Conservation (phyloP, 2,329 filamentous ascomycete genomes). For the Neofusicoccum kwambonambiense region DNA sequence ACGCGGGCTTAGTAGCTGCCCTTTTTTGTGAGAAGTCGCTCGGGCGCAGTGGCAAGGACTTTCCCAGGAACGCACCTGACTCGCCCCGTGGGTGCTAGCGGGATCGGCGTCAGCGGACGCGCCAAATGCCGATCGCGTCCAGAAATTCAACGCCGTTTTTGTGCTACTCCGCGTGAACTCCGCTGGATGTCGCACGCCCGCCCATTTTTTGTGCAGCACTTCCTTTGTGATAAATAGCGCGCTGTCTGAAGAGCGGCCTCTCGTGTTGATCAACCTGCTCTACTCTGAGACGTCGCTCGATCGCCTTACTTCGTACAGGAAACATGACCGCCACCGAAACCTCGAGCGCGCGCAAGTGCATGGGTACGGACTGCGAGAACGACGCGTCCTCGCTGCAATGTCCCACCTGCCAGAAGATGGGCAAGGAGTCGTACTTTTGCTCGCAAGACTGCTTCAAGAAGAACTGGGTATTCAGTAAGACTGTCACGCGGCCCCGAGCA, state of each 20-base stretch:
- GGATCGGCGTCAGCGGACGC: slow-evolving; percentile 13
- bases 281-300: not conserved
- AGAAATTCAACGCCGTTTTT: slow-evolving; percentile 17
- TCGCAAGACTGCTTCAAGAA: slow-evolving; percentile 98
- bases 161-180: slow-evolving; percentile 14
- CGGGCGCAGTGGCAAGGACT: not conserved
- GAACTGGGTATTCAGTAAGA: slow-evolving; percentile 74
- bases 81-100: slow-evolving; percentile 2
- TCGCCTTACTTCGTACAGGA: not conserved
- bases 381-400: slow-evolving; percentile 85
- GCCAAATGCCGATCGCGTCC: slow-evolving; percentile 14
- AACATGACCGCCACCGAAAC: slow-evolving; percentile 34
- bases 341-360: slow-evolving; percentile 64
- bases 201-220: not conserved
- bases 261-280: not conserved
- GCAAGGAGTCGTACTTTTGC: slow-evolving; percentile 92
- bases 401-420: slow-evolving; percentile 89
- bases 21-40: too few species aligned
- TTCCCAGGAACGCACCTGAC: not conserved
- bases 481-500: slow-evolving; percentile 26
- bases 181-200: not conserved
- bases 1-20: not conserved
- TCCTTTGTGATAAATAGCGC: not conserved
- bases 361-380: slow-evolving; percentile 80
- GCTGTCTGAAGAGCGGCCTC: not conserved